These are phyloP conservation scores for Kentomonas sorsogonicus DNA, from an alignment of 208 protist species.

Conservation along the genomic window DNA sequence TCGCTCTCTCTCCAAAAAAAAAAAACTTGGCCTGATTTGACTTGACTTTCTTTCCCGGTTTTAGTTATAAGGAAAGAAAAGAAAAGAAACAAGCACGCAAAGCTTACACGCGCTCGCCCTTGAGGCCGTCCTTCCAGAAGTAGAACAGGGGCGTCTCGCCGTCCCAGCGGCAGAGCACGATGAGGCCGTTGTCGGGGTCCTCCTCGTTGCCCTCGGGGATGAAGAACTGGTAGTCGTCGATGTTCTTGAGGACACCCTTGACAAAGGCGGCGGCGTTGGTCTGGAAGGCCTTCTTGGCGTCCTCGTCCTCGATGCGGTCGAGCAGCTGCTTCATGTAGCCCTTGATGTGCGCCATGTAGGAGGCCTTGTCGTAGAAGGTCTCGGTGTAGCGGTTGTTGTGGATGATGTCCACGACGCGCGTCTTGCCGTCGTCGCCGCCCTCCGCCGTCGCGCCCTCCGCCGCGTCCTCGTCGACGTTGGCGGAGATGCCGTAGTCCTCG, in stretches of 20 bases:
- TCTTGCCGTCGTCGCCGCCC: constrained; percentile 77
- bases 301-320: constrained; percentile 73
- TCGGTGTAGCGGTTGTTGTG: constrained; percentile 89
- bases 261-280: constrained; percentile 78
- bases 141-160: constrained; percentile 84
- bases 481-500: constrained; percentile 88
- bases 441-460: constrained; percentile 76
- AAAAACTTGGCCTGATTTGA: too few relatives aligned
- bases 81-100: neutral
- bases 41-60: neutral
- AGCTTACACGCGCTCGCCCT: constrained; percentile 77
- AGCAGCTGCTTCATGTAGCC: constrained; percentile 89
- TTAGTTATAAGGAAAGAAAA: constrained; percentile 1
- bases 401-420: constrained; percentile 84
- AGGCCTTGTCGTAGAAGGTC: constrained; percentile 91
- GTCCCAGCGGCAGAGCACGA: constrained; percentile 87
- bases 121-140: constrained; percentile 89
- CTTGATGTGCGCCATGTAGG: constrained; percentile 90
- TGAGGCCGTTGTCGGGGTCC: constrained; percentile 87
- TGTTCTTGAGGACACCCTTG: constrained; percentile 90
- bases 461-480: constrained; percentile 88
- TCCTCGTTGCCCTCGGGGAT: constrained; percentile 88
- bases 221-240: constrained; percentile 92
- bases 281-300: constrained; percentile 88
- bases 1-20: too few relatives aligned